Percentiles rank a stretch among this genome's conserved stretches.
Conservation (phyloP, 73 alveolate genomes). For the Durusdinium trenchii region DNA sequence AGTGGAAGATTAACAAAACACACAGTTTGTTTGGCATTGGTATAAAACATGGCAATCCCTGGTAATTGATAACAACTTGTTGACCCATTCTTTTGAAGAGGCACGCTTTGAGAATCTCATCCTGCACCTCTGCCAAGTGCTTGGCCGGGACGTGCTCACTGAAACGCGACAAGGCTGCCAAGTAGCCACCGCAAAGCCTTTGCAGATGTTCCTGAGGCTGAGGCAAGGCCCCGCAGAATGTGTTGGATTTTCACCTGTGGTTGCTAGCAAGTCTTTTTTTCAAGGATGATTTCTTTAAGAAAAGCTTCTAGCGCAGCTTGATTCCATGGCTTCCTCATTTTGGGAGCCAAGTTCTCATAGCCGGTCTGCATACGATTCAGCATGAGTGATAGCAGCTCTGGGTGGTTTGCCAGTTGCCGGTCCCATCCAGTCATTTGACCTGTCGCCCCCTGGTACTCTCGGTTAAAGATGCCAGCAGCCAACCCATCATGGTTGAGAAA, state of each 20-base stretch:
- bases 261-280: neutral
- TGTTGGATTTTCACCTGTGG: neutral
- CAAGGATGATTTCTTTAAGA: neutral
- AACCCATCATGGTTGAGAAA: neutral
- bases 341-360: neutral
- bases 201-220: neutral
- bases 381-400: neutral
- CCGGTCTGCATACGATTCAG: neutral
- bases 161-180: neutral
- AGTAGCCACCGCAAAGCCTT: neutral
- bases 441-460: neutral
- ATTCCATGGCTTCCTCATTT: constrained; percentile 25
- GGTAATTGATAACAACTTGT: neutral
- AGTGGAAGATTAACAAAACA: neutral
- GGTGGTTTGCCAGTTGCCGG: neutral
- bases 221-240: neutral
- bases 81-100: neutral
- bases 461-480: neutral
- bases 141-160: neutral
- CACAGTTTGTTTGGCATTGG: too few relatives aligned
- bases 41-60: too few relatives aligned
- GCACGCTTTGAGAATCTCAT: neutral
- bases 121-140: neutral
- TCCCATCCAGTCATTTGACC: neutral
- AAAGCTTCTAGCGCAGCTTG: neutral